Percentiles rank a stretch among this genome's conserved stretches.
Conservation (phyloP, 306 rosid genomes). For the Ceratonia siliqua region DNA sequence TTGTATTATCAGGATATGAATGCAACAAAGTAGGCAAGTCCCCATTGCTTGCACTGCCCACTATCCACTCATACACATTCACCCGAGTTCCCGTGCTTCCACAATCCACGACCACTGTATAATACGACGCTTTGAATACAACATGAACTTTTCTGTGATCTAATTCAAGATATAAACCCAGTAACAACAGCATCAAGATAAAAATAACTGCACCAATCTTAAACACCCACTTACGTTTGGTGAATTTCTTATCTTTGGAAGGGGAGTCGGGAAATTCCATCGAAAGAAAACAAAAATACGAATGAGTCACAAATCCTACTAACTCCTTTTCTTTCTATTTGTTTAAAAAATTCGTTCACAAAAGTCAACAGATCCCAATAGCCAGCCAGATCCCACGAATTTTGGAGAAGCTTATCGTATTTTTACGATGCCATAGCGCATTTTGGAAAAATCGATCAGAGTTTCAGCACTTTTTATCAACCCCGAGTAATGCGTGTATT, state of each 20-base stretch:
- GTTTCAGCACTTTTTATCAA: background rate
- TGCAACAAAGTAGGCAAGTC: constrained; percentile 60
- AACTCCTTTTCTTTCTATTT: constrained; percentile 4
- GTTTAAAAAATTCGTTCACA: background rate
- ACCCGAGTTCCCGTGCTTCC: constrained; percentile 84
- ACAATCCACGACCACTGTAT: constrained; percentile 78
- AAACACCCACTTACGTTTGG: constrained; percentile 36
- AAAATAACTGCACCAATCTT: constrained; percentile 31
- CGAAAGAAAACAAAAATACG: constrained; percentile 20
- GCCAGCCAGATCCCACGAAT: background rate
- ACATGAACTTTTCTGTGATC: constrained; percentile 20
- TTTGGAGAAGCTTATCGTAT: background rate
- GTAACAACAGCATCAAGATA: constrained; percentile 39
- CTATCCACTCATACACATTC: constrained; percentile 66
- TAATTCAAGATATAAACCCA: constrained; percentile 54
- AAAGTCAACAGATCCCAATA: background rate
- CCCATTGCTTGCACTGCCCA: constrained; percentile 21
- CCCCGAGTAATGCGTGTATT: background rate
- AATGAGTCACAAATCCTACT: background rate
- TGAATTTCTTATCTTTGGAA: constrained; percentile 56
- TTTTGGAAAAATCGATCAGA: background rate
- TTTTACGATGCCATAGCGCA: background rate
- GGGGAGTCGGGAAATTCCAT: constrained; percentile 76
- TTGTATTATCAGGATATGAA: constrained; percentile 61
- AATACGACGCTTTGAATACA: constrained; percentile 47